Conservation (phyloP, 192 early-diverging fungal genomes). For the Gryganskiella cystojenkinii region DNA sequence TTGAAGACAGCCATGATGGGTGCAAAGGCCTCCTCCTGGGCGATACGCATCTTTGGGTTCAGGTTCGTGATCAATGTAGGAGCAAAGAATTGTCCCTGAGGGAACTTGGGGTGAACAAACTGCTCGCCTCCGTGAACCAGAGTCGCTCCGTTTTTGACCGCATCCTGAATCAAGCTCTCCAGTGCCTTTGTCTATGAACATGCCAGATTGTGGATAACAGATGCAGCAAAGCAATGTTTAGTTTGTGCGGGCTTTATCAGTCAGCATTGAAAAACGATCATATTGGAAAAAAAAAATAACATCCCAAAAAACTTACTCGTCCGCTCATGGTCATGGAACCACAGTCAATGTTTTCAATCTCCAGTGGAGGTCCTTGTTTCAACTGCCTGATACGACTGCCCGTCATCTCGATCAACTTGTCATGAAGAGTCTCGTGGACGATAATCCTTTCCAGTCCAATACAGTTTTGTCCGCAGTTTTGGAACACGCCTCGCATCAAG, state of each 20-base stretch:
- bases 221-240: too few species aligned
- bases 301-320: conserved; percentile 54
- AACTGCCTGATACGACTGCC: conserved; percentile 64
- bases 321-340: conserved; percentile 87
- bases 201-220: neutral
- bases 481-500: conserved; percentile 86
- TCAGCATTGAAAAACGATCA: too few species aligned
- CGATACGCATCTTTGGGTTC: conserved; percentile 78
- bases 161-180: conserved; percentile 76
- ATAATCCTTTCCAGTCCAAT: conserved; percentile 89
- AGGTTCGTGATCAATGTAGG: conserved; percentile 88
- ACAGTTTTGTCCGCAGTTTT: conserved; percentile 92
- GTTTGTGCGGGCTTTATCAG: neutral
- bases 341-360: conserved; percentile 75
- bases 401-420: conserved; percentile 74
- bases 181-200: conserved; percentile 60
- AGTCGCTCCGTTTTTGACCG: conserved; percentile 81
- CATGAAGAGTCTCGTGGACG: conserved; percentile 75
- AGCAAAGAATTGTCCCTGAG: conserved; percentile 82
- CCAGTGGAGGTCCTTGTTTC: conserved; percentile 77
- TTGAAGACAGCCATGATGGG: conserved; percentile 86
- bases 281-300: neutral
- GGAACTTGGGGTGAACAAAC: conserved; percentile 76
- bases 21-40: conserved; percentile 81
- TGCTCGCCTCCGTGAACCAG: conserved; percentile 75